Evolutionary conservation across 2,329 filamentous ascomycete genomes (phyloP).

Genomic region (Phoma sp.): DNA sequence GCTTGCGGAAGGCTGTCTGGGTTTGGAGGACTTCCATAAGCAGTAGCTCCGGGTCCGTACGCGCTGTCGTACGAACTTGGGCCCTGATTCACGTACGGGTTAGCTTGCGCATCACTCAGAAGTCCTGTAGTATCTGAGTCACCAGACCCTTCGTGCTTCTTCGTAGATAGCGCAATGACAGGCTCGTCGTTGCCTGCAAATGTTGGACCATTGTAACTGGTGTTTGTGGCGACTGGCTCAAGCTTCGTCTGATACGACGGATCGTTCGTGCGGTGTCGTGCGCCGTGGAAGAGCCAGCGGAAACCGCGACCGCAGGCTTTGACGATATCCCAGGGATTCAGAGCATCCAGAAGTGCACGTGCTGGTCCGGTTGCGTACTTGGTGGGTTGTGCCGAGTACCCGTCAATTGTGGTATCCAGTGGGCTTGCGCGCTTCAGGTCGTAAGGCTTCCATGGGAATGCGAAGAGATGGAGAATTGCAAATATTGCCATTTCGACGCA

Average conservation of each 20-base stretch:
- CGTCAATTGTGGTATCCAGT: slow-evolving; percentile 21
- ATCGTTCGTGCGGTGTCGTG: slow-evolving; percentile 62
- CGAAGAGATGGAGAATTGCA: slow-evolving; percentile 78
- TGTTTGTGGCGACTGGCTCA: slow-evolving; percentile 24
- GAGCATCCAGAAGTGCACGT: slow-evolving; percentile 71
- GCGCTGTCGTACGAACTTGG: slow-evolving; percentile 18
- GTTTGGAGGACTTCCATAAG: slow-evolving; percentile 12
- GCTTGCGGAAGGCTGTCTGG: slow-evolving; percentile 32
- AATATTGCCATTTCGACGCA: slow-evolving; percentile 89
- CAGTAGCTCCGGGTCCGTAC: slow-evolving; percentile 9
- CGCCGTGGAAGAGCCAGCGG: slow-evolving; percentile 81
- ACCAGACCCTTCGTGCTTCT: slow-evolving; percentile 30
- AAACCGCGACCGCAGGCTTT: slow-evolving; percentile 80
- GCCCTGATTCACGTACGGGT: slow-evolving; percentile 25
- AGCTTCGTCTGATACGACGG: slow-evolving; percentile 47
- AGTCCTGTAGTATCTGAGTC: slow-evolving; percentile 36
- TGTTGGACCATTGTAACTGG: slow-evolving; percentile 29
- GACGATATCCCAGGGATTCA: slow-evolving; percentile 83
- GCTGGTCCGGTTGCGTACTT: slow-evolving; percentile 69
- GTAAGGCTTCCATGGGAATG: slow-evolving; percentile 81
- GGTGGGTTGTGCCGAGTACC: slow-evolving; percentile 16
- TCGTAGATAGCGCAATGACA: slow-evolving; percentile 12
- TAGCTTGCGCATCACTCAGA: slow-evolving; percentile 34
- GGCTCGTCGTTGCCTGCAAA: slow-evolving; percentile 34
- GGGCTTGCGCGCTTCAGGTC: slow-evolving; percentile 44